Percentiles rank a stretch among this genome's conserved stretches.
Evolutionary conservation across 1,284 basidiomycete genomes (phyloP).

Genomic region (Nidula niveotomentosa): DNA sequence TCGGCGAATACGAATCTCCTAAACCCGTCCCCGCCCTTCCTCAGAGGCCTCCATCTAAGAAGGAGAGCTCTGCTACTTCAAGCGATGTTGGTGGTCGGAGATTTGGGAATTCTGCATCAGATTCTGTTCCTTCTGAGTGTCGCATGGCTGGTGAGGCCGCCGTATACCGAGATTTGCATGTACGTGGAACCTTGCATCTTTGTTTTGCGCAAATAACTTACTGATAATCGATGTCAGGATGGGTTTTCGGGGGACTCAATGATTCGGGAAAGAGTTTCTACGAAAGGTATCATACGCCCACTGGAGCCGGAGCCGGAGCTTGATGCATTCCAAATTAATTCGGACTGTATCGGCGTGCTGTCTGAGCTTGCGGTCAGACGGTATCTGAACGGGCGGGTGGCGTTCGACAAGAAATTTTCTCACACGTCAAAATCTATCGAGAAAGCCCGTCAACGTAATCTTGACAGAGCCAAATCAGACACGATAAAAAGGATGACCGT

Average conservation of each 20-base stretch:
- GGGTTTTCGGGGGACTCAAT: conserved; percentile 44
- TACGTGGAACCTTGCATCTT: conserved; percentile 25
- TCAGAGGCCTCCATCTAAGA: conserved; percentile 1
- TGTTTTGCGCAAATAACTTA: not conserved
- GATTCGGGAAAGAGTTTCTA: conserved; percentile 88
- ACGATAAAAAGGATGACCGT: conserved; percentile 45
- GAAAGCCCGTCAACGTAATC: conserved; percentile 55
- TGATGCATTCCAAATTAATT: conserved; percentile 59
- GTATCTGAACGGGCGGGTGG: conserved; percentile 56
- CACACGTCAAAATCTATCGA: conserved; percentile 55
- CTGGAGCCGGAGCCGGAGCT: conserved; percentile 76
- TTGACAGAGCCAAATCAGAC: conserved; percentile 61
- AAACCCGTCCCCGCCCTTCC: conserved; percentile 2
- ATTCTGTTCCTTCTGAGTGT: conserved; percentile 18
- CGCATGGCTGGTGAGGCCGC: conserved; percentile 64
- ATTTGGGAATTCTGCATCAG: conserved; percentile 30
- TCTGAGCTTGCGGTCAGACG: conserved; percentile 63
- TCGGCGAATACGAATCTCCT: not conserved
- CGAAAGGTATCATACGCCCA: conserved; percentile 73
- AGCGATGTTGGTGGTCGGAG: conserved; percentile 49
- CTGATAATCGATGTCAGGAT: conserved; percentile 21
- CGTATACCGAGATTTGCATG: conserved; percentile 53
- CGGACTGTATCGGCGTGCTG: conserved; percentile 69
- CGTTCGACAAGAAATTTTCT: conserved; percentile 65
- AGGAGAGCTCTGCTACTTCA: conserved; percentile 15